These are phyloP conservation scores for Flaveria bidentis DNA, from an alignment of 129 eudicot species.

Conservation along the genomic window DNA sequence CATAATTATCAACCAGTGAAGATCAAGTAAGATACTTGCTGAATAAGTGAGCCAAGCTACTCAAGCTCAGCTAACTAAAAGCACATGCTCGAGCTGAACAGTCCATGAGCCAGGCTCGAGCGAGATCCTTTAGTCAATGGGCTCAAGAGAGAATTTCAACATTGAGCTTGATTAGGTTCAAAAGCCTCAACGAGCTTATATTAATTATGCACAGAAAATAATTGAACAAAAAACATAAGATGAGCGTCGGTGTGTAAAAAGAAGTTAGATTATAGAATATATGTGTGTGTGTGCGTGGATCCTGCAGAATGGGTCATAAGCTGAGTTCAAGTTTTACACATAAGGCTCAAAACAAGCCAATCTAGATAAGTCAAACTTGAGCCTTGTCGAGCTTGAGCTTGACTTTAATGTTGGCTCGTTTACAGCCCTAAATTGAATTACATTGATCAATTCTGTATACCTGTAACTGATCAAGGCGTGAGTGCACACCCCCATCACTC, in stretches of 20 bases:
- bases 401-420: background rate
- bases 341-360: background rate
- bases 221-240: background rate
- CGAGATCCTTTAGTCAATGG: background rate
- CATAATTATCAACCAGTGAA: background rate
- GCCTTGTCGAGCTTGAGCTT: background rate
- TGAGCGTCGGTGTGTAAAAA: background rate
- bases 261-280: background rate
- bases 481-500: constrained; percentile 98
- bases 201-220: background rate
- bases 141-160: background rate
- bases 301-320: background rate
- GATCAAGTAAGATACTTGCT: background rate
- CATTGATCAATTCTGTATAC: constrained; percentile 28
- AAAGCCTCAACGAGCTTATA: background rate
- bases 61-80: background rate
- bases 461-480: constrained; percentile 87
- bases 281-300: background rate
- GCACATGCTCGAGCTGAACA: background rate
- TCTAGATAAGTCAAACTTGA: background rate
- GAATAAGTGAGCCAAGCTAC: background rate
- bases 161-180: background rate
- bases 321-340: background rate
- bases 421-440: background rate
- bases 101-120: background rate